A percentile compares a stretch with the other conserved stretches of the same genome.
phyloP scores from a whole-genome alignment of 495 filamentous ascomycete species.

The Penicillium antarcticum region DNA sequence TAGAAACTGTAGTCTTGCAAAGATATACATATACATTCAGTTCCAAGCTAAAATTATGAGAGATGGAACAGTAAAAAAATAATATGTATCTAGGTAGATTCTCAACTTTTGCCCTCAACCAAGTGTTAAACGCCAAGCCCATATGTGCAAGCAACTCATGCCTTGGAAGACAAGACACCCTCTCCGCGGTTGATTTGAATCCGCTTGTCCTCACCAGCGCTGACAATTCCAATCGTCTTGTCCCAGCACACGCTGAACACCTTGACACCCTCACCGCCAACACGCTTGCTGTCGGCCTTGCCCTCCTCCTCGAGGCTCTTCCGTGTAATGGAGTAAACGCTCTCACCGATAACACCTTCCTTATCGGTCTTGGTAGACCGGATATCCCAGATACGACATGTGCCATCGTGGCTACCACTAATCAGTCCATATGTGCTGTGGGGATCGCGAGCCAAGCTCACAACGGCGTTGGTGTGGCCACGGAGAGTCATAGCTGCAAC shows the following conservation, averaged over 20 bases:
- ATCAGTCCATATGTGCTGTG: slow-evolving; percentile 76
- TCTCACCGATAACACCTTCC: slow-evolving; percentile 67
- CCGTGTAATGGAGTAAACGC: slow-evolving; percentile 76
- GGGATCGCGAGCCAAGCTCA: slow-evolving; percentile 65
- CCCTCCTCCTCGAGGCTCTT: slow-evolving; percentile 57
- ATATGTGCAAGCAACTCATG: slow-evolving; percentile 29
- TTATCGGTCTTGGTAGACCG: slow-evolving; percentile 65
- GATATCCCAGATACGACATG: slow-evolving; percentile 89
- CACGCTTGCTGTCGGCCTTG: slow-evolving; percentile 47
- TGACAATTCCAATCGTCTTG: slow-evolving; percentile 78
- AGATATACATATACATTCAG: not conserved
- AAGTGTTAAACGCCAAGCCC: slow-evolving; percentile 33
- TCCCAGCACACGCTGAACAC: slow-evolving; percentile 93
- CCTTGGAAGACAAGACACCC: slow-evolving; percentile 40
- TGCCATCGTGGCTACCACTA: slow-evolving; percentile 83
- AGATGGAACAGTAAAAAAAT: slow-evolving; percentile 12
- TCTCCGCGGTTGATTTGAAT: slow-evolving; percentile 83
- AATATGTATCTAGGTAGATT: slow-evolving; percentile 3
- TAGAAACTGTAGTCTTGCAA: not conserved
- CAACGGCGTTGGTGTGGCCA: slow-evolving; percentile 84
- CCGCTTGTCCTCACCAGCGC: slow-evolving; percentile 85
- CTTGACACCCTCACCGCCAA: slow-evolving; percentile 76
- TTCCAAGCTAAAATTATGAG: not conserved
- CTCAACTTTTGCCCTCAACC: slow-evolving; percentile 34
- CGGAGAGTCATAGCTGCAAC: slow-evolving; percentile 82